Base-by-base conservation (phyloP, 805 yeast genomes). In the Saturnispora dispora region DNA sequence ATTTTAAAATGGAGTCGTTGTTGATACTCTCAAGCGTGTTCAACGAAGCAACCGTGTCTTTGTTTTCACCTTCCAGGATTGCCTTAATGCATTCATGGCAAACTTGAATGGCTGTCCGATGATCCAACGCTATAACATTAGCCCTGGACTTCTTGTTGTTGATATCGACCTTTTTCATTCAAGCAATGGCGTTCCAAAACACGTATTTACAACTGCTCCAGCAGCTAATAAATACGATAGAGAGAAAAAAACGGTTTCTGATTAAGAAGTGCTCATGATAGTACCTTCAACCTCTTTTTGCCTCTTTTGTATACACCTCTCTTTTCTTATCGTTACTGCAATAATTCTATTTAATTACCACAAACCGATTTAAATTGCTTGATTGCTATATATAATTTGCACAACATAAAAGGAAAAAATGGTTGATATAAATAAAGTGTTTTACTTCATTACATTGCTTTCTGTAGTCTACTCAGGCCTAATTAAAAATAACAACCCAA, bases 1-100 rank as follows among this genome's bases (percentile, higher is more conserved):
- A 78, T 57, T 76, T 76, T 54, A 79, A 63, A 0, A 81, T 75
- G 45, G 80, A 77, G 49, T 77, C 71, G n/a, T 83, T 81, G 59
- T 81, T 81, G 52, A 78, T 63, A 55, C 79, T 77, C 51, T 77
- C 78, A 32, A 81, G 55, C 13, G 77, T 62, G 56, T 73, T 76
- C 58, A 81, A 64, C 54, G 79, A 70, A 42, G 64, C 58, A 3
- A 72, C 59, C 0, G 71, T 59, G 2, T 65, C 62, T 50, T 65
- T 65, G 4, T 71, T 65, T 40, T 66, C 70, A 22, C 71, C 62
- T 10, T 58, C 64, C 6, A 66, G 52, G 10, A 73, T 64, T 33
- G 56, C 64, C 45, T 64, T 63, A 17, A 73, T 49, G 45, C 70
- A 66, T 27, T 60, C 61, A 49, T 60, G 59, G 6, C 65, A 56